Conservation (phyloP, 352 stramenopile species). For the Phytophthora meadii region DNA sequence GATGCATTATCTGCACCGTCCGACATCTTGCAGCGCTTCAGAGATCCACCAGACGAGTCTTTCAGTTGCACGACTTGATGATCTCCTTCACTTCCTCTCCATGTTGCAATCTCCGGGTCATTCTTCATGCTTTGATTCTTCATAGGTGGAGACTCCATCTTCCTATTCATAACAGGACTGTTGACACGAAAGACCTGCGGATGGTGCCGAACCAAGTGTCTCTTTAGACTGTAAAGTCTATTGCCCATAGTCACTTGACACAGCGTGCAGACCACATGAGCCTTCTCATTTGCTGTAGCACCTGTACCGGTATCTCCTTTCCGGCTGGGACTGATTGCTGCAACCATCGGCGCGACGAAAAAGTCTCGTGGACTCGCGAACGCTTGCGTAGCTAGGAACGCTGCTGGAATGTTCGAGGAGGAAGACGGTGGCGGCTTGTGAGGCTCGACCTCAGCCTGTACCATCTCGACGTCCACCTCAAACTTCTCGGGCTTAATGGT, state of each 20-base stretch:
- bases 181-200: slow-evolving; percentile 50
- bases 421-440: slow-evolving; percentile 10
- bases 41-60: slow-evolving; percentile 9
- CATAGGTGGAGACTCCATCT: slow-evolving; percentile 20
- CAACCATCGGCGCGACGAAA: slow-evolving; percentile 37
- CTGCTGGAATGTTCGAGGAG: slow-evolving; percentile 47
- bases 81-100: slow-evolving; percentile 8
- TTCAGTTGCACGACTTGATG: slow-evolving; percentile 35
- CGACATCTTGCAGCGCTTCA: slow-evolving; percentile 34
- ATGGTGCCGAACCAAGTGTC: slow-evolving; percentile 57
- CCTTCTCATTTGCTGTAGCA: slow-evolving; percentile 21
- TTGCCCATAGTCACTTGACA: slow-evolving; percentile 56
- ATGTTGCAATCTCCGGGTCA: slow-evolving; percentile 16
- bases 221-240: slow-evolving; percentile 54
- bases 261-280: slow-evolving; percentile 52
- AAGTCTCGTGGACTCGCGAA: slow-evolving; percentile 55
- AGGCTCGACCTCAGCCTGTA: neutral
- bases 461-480: slow-evolving; percentile 17
- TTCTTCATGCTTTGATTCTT: slow-evolving; percentile 28
- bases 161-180: slow-evolving; percentile 19
- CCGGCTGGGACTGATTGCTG: neutral
- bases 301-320: slow-evolving; percentile 4
- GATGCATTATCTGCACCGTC: slow-evolving; percentile 10
- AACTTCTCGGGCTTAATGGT: slow-evolving; percentile 40
- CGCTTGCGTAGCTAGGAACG: slow-evolving; percentile 49